phyloP scores from a whole-genome alignment of 2,329 filamentous ascomycete species.

The Venturia aucupariae region DNA sequence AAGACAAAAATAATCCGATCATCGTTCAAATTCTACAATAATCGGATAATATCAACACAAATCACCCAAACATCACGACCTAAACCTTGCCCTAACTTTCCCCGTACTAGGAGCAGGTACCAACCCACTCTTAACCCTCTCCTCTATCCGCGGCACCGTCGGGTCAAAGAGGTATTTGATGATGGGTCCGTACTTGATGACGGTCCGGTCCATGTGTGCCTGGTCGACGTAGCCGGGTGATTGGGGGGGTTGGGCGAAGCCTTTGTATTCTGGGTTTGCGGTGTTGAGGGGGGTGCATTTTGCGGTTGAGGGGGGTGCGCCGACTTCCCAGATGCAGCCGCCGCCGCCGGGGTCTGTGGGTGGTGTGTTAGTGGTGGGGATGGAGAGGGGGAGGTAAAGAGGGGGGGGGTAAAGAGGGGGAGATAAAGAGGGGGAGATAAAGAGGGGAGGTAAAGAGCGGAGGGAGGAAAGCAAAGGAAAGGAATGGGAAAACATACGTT shows the following conservation, averaged over 20 bases:
- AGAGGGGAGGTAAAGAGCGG: too few species aligned
- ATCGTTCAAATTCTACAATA: too few species aligned
- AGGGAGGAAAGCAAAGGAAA: too few species aligned
- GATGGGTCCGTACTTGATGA: neutral
- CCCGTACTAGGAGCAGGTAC: neutral
- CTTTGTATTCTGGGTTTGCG: neutral
- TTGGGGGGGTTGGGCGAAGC: neutral
- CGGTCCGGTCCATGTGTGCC: neutral
- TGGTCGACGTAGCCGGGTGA: slow-evolving; percentile 3
- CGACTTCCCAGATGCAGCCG: neutral
- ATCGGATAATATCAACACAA: too few species aligned
- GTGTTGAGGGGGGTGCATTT: neutral
- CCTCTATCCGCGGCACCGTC: neutral
- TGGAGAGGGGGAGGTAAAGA: neutral
- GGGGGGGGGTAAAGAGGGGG: neutral
- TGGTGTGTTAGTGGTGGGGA: neutral
- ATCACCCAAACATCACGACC: neutral
- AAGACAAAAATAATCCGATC: too few species aligned
- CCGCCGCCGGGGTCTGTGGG: neutral
- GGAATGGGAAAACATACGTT: too few species aligned
- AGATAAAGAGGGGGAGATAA: too few species aligned
- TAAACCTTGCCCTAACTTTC: neutral
- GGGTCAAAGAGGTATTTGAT: slow-evolving; percentile 2
- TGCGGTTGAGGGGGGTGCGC: neutral
- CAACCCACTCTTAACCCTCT: neutral